These are phyloP conservation scores for Diplocarpon mali DNA, from an alignment of 2,329 filamentous ascomycete species.

Conservation along the genomic window DNA sequence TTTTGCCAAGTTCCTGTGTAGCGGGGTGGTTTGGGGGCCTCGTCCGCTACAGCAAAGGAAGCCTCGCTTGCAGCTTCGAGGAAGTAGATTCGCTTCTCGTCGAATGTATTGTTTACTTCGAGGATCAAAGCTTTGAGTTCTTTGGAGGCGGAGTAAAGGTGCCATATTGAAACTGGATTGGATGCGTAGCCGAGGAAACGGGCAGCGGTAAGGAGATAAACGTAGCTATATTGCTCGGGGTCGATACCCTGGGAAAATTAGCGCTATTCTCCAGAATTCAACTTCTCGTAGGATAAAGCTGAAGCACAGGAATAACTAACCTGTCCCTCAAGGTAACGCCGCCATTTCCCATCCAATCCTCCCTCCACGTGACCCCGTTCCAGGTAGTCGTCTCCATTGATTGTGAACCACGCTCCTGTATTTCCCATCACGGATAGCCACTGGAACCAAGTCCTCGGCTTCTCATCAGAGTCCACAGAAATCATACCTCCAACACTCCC, in stretches of 20 bases:
- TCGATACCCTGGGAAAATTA: constrained; percentile 39
- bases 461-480: constrained; percentile 32
- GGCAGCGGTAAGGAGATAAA: constrained; percentile 61
- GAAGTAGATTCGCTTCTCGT: constrained; percentile 57
- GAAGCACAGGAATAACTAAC: constrained; percentile 27
- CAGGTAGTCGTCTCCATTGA: constrained; percentile 51
- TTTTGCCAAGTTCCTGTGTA: constrained; percentile 50
- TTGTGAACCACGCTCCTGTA: constrained; percentile 37
- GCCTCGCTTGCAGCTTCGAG: constrained; percentile 33
- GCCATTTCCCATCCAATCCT: constrained; percentile 53
- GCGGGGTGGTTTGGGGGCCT: constrained; percentile 8
- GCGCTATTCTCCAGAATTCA: not conserved
- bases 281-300: not conserved
- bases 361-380: constrained; percentile 38
- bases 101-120: constrained; percentile 70
- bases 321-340: constrained; percentile 45
- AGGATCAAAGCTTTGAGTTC: constrained; percentile 53
- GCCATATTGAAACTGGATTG: constrained; percentile 72
- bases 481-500: constrained; percentile 45
- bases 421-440: constrained; percentile 25
- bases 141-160: constrained; percentile 52
- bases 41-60: constrained; percentile 11
- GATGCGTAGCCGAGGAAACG: constrained; percentile 60
- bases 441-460: constrained; percentile 20
- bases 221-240: constrained; percentile 49